Base-by-base conservation (phyloP, 805 yeast species). In the Suhomyces sp. region DNA sequence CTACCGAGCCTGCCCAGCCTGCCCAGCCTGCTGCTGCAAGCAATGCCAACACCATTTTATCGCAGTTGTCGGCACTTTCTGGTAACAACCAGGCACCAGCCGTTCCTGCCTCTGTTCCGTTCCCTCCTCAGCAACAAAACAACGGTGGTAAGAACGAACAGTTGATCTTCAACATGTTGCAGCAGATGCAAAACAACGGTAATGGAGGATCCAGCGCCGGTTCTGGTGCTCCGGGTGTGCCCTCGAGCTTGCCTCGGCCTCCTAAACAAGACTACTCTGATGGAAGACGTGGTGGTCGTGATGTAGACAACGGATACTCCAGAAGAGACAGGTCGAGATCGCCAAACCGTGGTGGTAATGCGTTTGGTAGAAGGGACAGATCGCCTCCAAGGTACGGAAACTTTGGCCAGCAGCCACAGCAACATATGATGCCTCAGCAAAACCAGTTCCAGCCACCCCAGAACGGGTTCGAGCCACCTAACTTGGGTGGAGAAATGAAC, bases 281-380 rank as follows among this genome's bases (percentile, higher is more conserved):
- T 47, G 63, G 60, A 38, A 57, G 64, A 48, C 69, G 73, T 54
- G 72, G 77, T 52, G 61, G 69, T 33, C 70, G 65, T 41, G 63
- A 61, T 27, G 48, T 50, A 15, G 67, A 63, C 36, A 64, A 68
- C 15, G 68, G 67, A 13, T 76, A 77, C 52, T 72, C 77, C 6
- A 74, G 84, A 69, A 75, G 83, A 66, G 74, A 72, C 55, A 76
- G 86, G 64, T 80, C 83, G 2, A 70, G 84, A 61, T 81, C 85
- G 15, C 85, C 85, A n/a, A 61, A 58, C 24, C 67, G 73, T 54
- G 55, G 40, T 40, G 61, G 62, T 41, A 60, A 61, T 27, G 61
- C 68, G 42, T 56, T 57, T 27, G 45, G 38, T 5, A 52, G 56
- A 42, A 57, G 67, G 54, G 69, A 63, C 10, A 61, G 71, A 54